These are phyloP conservation scores for Gracilaria domingensis DNA, from an alignment of 23 red algal genomes.

Conservation along the genomic window DNA sequence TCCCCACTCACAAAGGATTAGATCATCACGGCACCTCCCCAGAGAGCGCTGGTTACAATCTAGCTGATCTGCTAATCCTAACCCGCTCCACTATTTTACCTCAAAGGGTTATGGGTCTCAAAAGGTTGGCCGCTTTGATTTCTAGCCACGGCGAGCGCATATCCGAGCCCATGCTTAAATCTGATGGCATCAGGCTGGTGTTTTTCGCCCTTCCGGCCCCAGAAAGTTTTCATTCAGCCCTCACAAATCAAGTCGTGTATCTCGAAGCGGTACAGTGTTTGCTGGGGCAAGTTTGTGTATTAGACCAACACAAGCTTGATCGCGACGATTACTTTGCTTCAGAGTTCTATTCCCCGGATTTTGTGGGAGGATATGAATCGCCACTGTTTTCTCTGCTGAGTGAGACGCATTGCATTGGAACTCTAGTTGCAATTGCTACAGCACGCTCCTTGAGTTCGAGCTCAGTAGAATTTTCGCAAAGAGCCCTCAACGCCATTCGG, in stretches of 20 bases:
- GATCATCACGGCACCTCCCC: conserved; percentile 75
- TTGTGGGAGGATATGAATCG: background rate
- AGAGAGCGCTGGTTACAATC: conserved; percentile 65
- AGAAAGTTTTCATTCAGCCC: conserved; percentile 38
- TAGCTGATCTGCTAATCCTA: conserved; percentile 61
- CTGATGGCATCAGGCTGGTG: conserved; percentile 39
- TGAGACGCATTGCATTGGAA: background rate
- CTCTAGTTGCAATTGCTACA: conserved; percentile 33
- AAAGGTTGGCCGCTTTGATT: conserved; percentile 41
- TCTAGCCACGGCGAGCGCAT: conserved; percentile 6
- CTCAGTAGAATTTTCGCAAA: background rate
- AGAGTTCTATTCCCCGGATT: conserved; percentile 36
- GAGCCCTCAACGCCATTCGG: conserved; percentile 19
- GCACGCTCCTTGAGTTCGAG: background rate
- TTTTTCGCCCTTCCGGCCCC: conserved; percentile 40
- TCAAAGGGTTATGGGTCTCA: conserved; percentile 64
- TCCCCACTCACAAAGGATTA: conserved; percentile 62
- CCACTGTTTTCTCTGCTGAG: conserved; percentile 14
- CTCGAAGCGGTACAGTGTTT: conserved; percentile 55
- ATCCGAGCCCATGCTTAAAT: conserved; percentile 45
- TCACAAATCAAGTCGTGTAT: conserved; percentile 45
- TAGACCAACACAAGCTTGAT: conserved; percentile 27
- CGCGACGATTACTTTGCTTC: conserved; percentile 47
- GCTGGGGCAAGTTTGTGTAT: background rate
- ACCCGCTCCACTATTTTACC: conserved; percentile 58